A percentile compares a stretch with the other conserved stretches of the same genome.
phyloP scores from a whole-genome alignment of 2,329 filamentous ascomycete genomes.

The Blastomyces emzantsi region DNA sequence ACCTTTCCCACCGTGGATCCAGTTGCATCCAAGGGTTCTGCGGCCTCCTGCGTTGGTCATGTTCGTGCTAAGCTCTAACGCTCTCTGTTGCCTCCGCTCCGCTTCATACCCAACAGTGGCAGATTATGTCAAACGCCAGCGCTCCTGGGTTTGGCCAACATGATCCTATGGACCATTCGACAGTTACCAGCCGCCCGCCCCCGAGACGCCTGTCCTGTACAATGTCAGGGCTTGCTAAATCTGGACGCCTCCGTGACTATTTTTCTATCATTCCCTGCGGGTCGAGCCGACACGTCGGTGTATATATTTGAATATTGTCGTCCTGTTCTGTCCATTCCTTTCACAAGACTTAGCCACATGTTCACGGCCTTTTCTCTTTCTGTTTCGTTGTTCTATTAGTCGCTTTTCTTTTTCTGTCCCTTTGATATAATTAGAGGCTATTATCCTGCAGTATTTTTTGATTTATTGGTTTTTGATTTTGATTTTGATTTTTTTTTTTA shows the following conservation, averaged over 20 bases:
- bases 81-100: neutral
- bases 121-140: neutral
- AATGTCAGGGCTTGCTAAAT: conserved; percentile 6
- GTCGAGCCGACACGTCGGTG: neutral
- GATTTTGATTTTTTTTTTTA: neutral
- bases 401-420: conserved; percentile 5
- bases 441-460: conserved; percentile 9
- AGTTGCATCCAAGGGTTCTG: neutral
- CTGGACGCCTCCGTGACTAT: conserved; percentile 2
- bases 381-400: conserved; percentile 7
- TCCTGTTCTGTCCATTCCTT: conserved; percentile 8
- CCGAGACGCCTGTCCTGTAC: neutral
- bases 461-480: neutral
- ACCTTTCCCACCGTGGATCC: neutral
- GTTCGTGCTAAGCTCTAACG: conserved; percentile 1
- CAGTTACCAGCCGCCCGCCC: conserved; percentile 8
- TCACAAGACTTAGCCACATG: conserved; percentile 16
- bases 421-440: conserved; percentile 8
- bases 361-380: conserved; percentile 6
- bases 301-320: conserved; percentile 7
- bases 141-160: conserved; percentile 1
- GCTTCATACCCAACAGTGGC: conserved; percentile 6
- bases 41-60: conserved; percentile 10
- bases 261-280: neutral
- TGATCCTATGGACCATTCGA: conserved; percentile 5